A percentile compares a stretch with the other conserved stretches of the same genome.
Conservation (phyloP, 2,329 filamentous ascomycete genomes). For the Lasiodiplodia citricola region DNA sequence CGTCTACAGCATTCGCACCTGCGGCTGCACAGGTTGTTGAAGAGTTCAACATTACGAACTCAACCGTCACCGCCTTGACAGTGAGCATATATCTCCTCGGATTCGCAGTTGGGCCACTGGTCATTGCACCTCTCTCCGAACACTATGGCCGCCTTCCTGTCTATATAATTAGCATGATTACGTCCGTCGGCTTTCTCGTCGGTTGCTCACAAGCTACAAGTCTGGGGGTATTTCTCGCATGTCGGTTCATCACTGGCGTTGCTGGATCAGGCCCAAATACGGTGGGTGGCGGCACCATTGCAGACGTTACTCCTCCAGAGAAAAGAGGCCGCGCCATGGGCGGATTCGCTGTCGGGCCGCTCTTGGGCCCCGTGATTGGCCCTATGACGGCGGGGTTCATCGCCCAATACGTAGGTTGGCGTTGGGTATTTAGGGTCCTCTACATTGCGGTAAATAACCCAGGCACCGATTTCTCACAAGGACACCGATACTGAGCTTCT, state of each 20-base stretch:
- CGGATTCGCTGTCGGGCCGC: conserved; percentile 44
- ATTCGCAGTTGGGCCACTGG: conserved; percentile 35
- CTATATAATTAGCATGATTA: conserved; percentile 28
- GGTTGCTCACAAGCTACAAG: conserved; percentile 33
- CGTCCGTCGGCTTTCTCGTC: conserved; percentile 31
- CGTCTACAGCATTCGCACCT: too few relatives aligned
- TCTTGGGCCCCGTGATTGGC: conserved; percentile 43
- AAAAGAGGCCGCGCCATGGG: conserved; percentile 44
- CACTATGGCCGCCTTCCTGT: conserved; percentile 34
- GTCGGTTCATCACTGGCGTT: conserved; percentile 43
- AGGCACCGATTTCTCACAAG: too few relatives aligned
- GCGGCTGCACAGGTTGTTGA: too few relatives aligned
- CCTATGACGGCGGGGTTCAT: conserved; percentile 38
- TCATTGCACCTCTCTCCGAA: conserved; percentile 38
- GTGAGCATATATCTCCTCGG: conserved; percentile 37
- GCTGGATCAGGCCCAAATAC: conserved; percentile 41
- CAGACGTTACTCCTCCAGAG: conserved; percentile 42
- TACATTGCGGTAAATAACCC: too few relatives aligned
- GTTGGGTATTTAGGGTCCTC: neutral
- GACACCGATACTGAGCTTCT: too few relatives aligned
- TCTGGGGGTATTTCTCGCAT: conserved; percentile 45
- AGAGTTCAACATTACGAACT: too few relatives aligned
- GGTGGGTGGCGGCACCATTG: conserved; percentile 43
- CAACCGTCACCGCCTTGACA: conserved; percentile 26
- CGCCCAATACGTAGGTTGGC: neutral